Evolutionary conservation across 2,329 filamentous ascomycete genomes (phyloP), one percentile per base, ranked within the genome.

Genomic region (Fonsecaea monophora): DNA sequence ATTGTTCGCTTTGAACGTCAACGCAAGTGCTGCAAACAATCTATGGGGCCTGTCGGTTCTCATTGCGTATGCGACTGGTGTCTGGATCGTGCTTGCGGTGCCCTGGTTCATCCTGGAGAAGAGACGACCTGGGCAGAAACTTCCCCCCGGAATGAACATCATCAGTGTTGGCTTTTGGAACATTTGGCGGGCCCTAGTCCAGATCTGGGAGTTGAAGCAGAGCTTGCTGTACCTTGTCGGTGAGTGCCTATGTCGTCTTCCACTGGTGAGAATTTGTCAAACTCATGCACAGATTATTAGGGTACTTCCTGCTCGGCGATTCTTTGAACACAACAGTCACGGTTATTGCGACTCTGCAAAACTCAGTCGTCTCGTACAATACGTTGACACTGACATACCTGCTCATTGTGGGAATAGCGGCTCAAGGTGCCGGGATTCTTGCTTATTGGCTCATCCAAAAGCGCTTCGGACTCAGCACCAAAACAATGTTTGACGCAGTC

Each of bases 271-370:
- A 30, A 30, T 13, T 13, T 3, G 45, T 25, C 18, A 21, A 6
- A 10, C 25, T 62, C 21, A 64, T 42, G 13, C 25, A 13, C 38
- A 50, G 9, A 37, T 35, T 4, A 32, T 9, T 38, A 71, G 82
- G 83, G 2, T 91, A 90, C 73, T 90, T 91, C 74, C 79, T 91
- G 1, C 83, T 91, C 0, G 88, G 87, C n/a, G 89, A 91, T 76
- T 88, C 86, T 0, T 80, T 90, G 40, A 90, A 90, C 75, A 91
- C 89, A 0, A 90, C 88, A 0, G 86, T 90, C 4, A 90, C 89
- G 0, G 87, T 91, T 25, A 87, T 91, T 37, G 82, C 79, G 0
- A 90, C 87, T 0, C 76, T 90, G 4, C 89, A 91, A 73, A 90
- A 90, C 70, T 81, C 82, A 40, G 83, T 90, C 3, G 87, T 90